phyloP scores from a whole-genome alignment of 2,329 filamentous ascomycete genomes.

The Aspergillus caelatus region DNA sequence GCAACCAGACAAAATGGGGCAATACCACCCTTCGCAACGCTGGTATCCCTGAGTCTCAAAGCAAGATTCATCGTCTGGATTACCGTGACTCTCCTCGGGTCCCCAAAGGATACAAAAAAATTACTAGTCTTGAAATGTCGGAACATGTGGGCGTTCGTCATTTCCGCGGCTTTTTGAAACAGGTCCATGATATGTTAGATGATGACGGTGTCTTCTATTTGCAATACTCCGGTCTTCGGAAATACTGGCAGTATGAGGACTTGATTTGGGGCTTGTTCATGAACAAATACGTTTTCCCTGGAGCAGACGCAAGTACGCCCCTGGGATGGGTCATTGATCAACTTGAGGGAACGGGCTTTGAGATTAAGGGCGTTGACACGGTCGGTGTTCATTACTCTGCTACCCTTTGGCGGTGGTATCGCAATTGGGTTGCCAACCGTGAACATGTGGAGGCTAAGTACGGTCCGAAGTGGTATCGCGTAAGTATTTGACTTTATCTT shows the following conservation, averaged over 20 bases:
- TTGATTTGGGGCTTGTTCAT: slow-evolving; percentile 98
- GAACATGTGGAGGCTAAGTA: slow-evolving; percentile 96
- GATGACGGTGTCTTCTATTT: slow-evolving; percentile 96
- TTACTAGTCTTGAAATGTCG: slow-evolving; percentile 97
- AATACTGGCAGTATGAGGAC: slow-evolving; percentile 97
- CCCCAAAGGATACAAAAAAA: slow-evolving; percentile 82
- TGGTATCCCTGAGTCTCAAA: slow-evolving; percentile 83
- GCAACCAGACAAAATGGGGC: slow-evolving; percentile 96
- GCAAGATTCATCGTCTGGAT: slow-evolving; percentile 90
- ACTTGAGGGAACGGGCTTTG: slow-evolving; percentile 84
- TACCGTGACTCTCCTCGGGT: slow-evolving; percentile 91
- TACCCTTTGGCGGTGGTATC: slow-evolving; percentile 97
- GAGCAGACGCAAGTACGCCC: slow-evolving; percentile 92
- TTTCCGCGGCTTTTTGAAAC: slow-evolving; percentile 76
- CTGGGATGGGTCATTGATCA: slow-evolving; percentile 83
- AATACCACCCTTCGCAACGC: slow-evolving; percentile 83
- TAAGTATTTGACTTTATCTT: slow-evolving; percentile 55
- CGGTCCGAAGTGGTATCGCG: slow-evolving; percentile 90
- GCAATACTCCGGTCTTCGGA: slow-evolving; percentile 90
- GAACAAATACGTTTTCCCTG: slow-evolving; percentile 99
- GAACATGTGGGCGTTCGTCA: slow-evolving; percentile 97
- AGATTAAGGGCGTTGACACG: slow-evolving; percentile 90
- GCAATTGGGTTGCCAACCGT: slow-evolving; percentile 94
- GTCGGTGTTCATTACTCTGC: slow-evolving; percentile 96
- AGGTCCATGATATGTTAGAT: slow-evolving; percentile 93